Percentiles rank a stretch among this genome's conserved stretches.
These are phyloP conservation scores for Pseudogymnoascus sp. DNA, from an alignment of 2,329 filamentous ascomycete species.

Conservation along the genomic window DNA sequence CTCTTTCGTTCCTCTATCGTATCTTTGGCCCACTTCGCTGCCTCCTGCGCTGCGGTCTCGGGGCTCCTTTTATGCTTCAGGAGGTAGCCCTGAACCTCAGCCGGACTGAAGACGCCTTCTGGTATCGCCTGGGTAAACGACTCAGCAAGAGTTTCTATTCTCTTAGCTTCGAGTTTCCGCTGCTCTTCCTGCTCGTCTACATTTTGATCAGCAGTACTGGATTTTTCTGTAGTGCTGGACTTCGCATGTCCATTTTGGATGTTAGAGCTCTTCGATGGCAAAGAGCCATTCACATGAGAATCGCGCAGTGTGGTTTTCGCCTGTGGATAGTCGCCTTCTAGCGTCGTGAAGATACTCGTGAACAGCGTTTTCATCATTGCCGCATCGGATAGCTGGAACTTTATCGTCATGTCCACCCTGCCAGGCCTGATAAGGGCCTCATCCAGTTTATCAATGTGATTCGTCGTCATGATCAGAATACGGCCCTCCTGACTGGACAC, in stretches of 20 bases:
- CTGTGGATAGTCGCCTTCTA: slow-evolving; percentile 21
- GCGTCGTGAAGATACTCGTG: slow-evolving; percentile 30
- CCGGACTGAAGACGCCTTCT: slow-evolving; percentile 44
- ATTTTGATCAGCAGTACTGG: background rate
- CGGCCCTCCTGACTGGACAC: slow-evolving; percentile 59
- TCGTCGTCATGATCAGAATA: slow-evolving; percentile 64
- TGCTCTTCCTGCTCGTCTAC: slow-evolving; percentile 8
- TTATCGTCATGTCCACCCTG: slow-evolving; percentile 50
- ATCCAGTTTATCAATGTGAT: slow-evolving; percentile 53
- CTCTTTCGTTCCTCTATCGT: slow-evolving; percentile 39
- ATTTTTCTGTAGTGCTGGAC: slow-evolving; percentile 10
- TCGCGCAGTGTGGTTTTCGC: background rate
- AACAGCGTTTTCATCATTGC: slow-evolving; percentile 25
- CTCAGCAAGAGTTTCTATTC: slow-evolving; percentile 33
- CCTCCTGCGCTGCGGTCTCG: slow-evolving; percentile 43
- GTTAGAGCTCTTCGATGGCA: background rate
- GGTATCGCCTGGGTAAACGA: slow-evolving; percentile 47
- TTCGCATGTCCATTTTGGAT: background rate
- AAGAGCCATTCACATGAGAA: background rate
- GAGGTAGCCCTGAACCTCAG: slow-evolving; percentile 57
- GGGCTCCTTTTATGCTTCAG: slow-evolving; percentile 54
- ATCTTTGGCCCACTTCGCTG: slow-evolving; percentile 44
- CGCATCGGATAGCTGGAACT: slow-evolving; percentile 35
- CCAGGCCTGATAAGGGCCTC: slow-evolving; percentile 53
- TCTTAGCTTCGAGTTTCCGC: slow-evolving; percentile 5